Base-by-base conservation (phyloP, 2,329 filamentous ascomycete genomes). In the Apiospora marii region DNA sequence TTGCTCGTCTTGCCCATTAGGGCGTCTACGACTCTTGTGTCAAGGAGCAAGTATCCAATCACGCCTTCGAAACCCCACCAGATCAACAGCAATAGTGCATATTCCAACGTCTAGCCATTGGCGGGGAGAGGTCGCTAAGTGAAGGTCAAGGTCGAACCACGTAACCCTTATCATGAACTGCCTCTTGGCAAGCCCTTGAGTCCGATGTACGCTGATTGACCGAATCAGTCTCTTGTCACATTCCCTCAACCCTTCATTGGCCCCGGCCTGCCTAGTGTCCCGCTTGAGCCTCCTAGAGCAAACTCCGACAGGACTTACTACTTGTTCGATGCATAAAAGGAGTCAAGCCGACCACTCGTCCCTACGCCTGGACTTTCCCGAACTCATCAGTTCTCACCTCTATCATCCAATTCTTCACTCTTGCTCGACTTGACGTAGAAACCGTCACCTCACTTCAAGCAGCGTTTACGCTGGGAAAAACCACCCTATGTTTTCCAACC, bases 401-500 rank as follows among this genome's bases (percentile, higher is more conserved):
- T 41, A 3, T 24, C 27, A 14, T 41, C 19, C 34, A 41, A n/a
- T 14, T n/a, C 34, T 14, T n/a, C 34, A 64, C 10, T 41, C 22
- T 8, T 19, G 7, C 4, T n/a, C 58, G 58, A 64, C 58, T 24
- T 41, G 58, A 41, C 58, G 34, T 41, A 16, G 58, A 41, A 64
- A 13, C 58, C 34, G 53, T 61, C 53, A 13, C 53, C 13, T 37
- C 53, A 37, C 27, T 22, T 61, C 53, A 61, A 12, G 22, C 53
- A 37, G 53, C 53, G 53, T 37, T 37, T 61, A 61, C 53, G 53
- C 53, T 61, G 53, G 53, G 53, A 61, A 12, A 61, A 41, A 24
- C 58, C n/a, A 64, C 34, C 22, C 34, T 37, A 98, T 94, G 95
- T 98, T 98, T 92, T 96, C 95, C 89, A 98, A 97, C 87, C 93